Evolutionary conservation across 1,284 basidiomycete species (phyloP), one percentile per base, ranked within the genome.

Genomic region (Pholiota adiposa): DNA sequence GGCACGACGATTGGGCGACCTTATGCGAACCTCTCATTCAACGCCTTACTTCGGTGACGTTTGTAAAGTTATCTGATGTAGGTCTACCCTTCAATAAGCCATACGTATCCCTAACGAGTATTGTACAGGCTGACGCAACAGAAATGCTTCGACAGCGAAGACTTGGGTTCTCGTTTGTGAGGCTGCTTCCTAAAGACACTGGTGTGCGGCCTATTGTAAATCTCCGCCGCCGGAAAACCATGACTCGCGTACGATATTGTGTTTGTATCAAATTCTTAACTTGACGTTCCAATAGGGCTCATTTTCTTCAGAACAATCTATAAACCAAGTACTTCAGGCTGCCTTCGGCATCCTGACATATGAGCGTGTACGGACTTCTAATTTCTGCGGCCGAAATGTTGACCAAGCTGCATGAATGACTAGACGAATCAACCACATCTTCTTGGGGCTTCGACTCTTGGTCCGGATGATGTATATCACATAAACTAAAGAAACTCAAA

Each of bases 161-260:
- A 63, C 79, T 96, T 1, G 93, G 93, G 0, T 93, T 90, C 70
- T 94, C 94, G 0, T 92, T 92, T 62, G 89, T 98, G 6, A 85
- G 97, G 2, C 79, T 99, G 1, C 77, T 98, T 25, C 97, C 97
- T 0, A 99, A 99, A 73, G 95, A 96, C 57, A 93, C 86, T 3
- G 96, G 97, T 0, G 94, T 98, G 3, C 83, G 97, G 31, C 96
- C 96, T 0, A 97, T 99, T 61, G 93, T 98, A 34, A 99, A 99
- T 70, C 77, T 99, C 34, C 85, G 90, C 12, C 82, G 90, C 31
- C 87, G 87, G 63, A 81, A 83, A 41, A 61, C 70, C 3, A 69
- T 72, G 61, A 56, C 51, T 19, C 56, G 59, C 18, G 71, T 72
- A 58, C n/a, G 62, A 61, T 11, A 38, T 34, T 12, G 29, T 4